Base-by-base conservation (phyloP, 2,329 filamentous ascomycete genomes). In the Botrytis galanthina region DNA sequence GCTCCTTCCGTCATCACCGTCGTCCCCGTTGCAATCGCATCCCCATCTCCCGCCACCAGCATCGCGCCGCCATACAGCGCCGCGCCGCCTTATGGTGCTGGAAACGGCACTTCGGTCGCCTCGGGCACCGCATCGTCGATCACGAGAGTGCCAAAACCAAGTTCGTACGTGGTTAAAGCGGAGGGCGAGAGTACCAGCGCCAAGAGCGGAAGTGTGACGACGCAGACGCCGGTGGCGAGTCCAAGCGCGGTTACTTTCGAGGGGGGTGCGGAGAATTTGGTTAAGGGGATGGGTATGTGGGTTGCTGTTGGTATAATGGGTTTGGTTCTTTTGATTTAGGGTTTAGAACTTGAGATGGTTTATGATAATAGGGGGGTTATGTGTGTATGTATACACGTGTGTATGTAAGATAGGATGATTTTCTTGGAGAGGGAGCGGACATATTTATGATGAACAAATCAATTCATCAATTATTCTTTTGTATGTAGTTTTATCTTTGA, bases 1-100 rank as follows among this genome's bases (percentile, higher is more conserved):
- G 60, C 60, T 1, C 60, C 60, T 3, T 72, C 70, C 20, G 57
- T 62, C 32, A 57, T 72, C 20, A 72, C 60, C 10, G 70, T 72
- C 16, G 16, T 67, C 18, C 60, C 70, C 0, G 32, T 71, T 3
- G 29, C 69, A 37, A 18, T 66, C 7, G 48, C 66, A 66, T 35
- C 70, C 0, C 42, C 60, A 16, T 64, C 26, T 20, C 32, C 35
- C 5, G 51, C 18, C 10, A 37, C 35, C 12, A 54, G 51, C 6
- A 29, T 54, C 51, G 18, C 35, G 9, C 35, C 59, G 16, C 32
- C 59, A 26, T 61, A 60, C 8, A 60, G 29, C n/a, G 8, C 51
- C 4, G 68, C 5, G 20, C 57, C 59, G 18, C 69, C 59, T 1
- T 71, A 71, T 14, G 60, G 42, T 32, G 5, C 70, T 32, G 44